Conservation (phyloP, 169 alveolate genomes). For the Toxoplasma gondii region DNA sequence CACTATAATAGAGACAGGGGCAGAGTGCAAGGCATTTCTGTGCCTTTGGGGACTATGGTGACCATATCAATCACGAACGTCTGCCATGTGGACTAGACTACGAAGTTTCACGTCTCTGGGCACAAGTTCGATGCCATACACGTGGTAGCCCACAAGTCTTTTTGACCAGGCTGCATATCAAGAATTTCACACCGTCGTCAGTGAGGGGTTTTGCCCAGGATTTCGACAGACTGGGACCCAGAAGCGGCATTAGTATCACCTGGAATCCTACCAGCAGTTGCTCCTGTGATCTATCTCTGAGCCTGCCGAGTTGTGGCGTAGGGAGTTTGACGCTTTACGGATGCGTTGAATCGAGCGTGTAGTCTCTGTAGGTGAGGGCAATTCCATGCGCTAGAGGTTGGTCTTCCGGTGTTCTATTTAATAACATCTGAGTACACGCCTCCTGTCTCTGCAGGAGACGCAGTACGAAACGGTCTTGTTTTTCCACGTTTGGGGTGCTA, state of each 20-base stretch:
- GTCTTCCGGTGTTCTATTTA: not conserved
- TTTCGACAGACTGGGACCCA: not conserved
- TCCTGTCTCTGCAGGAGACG: not conserved
- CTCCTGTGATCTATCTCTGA: not conserved
- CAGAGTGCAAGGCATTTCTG: not conserved
- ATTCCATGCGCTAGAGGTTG: not conserved
- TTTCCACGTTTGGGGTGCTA: not conserved
- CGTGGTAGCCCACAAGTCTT: not conserved
- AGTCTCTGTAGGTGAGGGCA: not conserved
- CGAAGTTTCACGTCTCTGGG: slow-evolving; percentile 15
- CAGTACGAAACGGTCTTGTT: not conserved
- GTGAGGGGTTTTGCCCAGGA: not conserved
- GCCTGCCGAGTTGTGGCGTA: not conserved
- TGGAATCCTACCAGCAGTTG: not conserved
- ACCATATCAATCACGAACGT: not conserved
- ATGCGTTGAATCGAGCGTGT: not conserved
- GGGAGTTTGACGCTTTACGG: not conserved
- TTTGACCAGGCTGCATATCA: not conserved
- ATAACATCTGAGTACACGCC: not conserved
- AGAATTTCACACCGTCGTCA: not conserved
- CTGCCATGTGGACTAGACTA: not conserved
- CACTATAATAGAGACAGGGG: not conserved
- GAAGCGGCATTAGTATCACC: not conserved
- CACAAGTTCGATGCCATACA: not conserved
- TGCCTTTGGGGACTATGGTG: not conserved